phyloP scores from a whole-genome alignment of 2,329 filamentous ascomycete species.

The Gliomastix tumulicola region DNA sequence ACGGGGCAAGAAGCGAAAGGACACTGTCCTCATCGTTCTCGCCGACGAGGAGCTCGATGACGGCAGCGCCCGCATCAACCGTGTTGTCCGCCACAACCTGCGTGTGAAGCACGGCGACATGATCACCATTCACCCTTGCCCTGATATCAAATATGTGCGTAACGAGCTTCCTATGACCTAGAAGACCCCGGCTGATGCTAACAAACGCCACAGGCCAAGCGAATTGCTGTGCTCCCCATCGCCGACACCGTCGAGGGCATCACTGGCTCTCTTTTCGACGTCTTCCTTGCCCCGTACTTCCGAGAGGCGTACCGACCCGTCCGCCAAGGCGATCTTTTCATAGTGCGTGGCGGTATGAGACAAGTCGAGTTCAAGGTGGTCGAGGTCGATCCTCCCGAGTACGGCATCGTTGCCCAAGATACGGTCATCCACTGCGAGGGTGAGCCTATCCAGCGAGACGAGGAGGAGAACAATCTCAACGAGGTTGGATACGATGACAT shows the following conservation, averaged over 20 bases:
- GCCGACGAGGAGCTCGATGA: constrained; percentile 98
- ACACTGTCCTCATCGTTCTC: constrained; percentile 94
- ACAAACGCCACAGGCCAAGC: constrained; percentile 67
- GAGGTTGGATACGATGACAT: constrained; percentile 99
- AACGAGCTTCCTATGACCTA: not conserved
- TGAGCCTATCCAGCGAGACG: constrained; percentile 83
- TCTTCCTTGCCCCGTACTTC: constrained; percentile 99
- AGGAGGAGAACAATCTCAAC: constrained; percentile 98
- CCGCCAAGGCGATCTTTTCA: constrained; percentile 95
- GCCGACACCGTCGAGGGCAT: constrained; percentile 97
- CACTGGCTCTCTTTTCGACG: constrained; percentile 95
- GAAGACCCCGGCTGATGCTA: constrained; percentile 10
- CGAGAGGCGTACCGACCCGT: constrained; percentile 97
- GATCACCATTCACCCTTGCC: constrained; percentile 93
- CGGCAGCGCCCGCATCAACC: constrained; percentile 94
- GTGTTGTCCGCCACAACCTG: constrained; percentile 96
- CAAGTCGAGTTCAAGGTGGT: constrained; percentile 99
- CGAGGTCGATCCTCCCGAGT: constrained; percentile 96
- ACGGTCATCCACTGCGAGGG: constrained; percentile 99
- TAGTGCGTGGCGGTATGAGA: constrained; percentile 94
- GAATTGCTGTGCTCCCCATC: constrained; percentile 95
- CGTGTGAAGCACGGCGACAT: constrained; percentile 98
- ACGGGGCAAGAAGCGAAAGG: constrained; percentile 99
- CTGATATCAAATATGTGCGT: constrained; percentile 99
- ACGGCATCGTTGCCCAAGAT: constrained; percentile 97